Conservation (phyloP, 345 rosid genomes). For the Arabis alpina region DNA sequence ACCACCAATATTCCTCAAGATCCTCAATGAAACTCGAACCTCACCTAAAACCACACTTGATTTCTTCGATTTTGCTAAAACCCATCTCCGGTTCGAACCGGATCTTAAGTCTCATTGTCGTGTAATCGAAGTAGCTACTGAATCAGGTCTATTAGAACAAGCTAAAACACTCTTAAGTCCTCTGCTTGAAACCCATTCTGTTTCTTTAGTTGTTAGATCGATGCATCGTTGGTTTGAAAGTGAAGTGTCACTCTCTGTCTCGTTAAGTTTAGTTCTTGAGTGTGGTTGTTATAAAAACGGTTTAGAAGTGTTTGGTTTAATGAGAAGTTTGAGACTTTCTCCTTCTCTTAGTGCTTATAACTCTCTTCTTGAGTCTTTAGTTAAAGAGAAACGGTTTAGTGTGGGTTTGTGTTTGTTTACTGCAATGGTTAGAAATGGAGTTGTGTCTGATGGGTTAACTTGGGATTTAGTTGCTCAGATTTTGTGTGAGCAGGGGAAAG, state of each 20-base stretch:
- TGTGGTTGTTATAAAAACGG: slow-evolving; percentile 48
- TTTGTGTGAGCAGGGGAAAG: slow-evolving; percentile 54
- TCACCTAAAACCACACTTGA: slow-evolving; percentile 51
- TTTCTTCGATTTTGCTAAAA: slow-evolving; percentile 64
- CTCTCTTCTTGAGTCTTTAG: slow-evolving; percentile 57
- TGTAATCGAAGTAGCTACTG: slow-evolving; percentile 42
- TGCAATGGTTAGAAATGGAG: slow-evolving; percentile 53
- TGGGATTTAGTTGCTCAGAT: slow-evolving; percentile 61
- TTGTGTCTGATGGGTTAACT: slow-evolving; percentile 50
- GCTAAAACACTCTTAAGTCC: slow-evolving; percentile 48
- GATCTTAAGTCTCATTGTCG: slow-evolving; percentile 61
- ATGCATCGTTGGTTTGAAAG: slow-evolving; percentile 55
- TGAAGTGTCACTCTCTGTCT: slow-evolving; percentile 38
- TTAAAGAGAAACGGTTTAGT: slow-evolving; percentile 41
- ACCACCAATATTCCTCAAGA: slow-evolving; percentile 54
- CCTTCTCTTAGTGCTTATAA: slow-evolving; percentile 54
- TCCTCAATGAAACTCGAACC: slow-evolving; percentile 54
- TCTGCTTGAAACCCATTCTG: slow-evolving; percentile 48
- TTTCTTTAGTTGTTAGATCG: slow-evolving; percentile 42
- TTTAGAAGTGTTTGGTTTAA: slow-evolving; percentile 51
- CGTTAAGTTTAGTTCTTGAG: slow-evolving; percentile 55
- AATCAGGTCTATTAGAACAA: slow-evolving; percentile 44
- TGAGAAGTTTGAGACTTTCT: slow-evolving; percentile 46
- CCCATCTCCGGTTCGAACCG: slow-evolving; percentile 56
- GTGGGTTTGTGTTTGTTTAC: slow-evolving; percentile 61